A percentile compares a stretch with the other conserved stretches of the same genome.
These are phyloP conservation scores for Phoma sp. DNA, from an alignment of 2,329 filamentous ascomycete species.

Conservation along the genomic window DNA sequence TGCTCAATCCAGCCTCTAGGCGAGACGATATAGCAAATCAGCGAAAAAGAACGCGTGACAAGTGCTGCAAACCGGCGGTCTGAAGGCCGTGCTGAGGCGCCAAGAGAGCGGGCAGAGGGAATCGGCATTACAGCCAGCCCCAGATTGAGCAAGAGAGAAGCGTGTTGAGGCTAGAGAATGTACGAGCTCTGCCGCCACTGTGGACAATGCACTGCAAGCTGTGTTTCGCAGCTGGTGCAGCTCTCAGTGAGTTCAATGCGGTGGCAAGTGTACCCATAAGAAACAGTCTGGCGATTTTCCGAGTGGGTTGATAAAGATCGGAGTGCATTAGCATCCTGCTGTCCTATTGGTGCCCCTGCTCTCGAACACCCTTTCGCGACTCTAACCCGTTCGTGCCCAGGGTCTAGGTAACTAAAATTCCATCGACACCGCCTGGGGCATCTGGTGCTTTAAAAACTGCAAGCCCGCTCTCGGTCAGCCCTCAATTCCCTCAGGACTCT, in stretches of 20 bases:
- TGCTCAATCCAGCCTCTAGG: constrained; percentile 19
- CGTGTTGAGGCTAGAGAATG: constrained; percentile 19
- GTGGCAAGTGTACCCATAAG: constrained; percentile 26
- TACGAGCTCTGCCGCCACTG: constrained; percentile 14
- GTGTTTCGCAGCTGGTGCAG: constrained; percentile 22
- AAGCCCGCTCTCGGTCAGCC: constrained; percentile 8
- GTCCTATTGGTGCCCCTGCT: constrained; percentile 21
- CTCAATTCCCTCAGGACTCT: constrained; percentile 29
- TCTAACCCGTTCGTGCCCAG: constrained; percentile 22
- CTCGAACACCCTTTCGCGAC: constrained; percentile 24
- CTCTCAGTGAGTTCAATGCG: constrained; percentile 27
- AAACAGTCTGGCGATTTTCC: constrained; percentile 19
- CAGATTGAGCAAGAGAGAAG: constrained; percentile 16
- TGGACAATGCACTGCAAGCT: constrained; percentile 7
- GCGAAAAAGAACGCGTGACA: constrained; percentile 24
- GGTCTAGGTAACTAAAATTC: constrained; percentile 29
- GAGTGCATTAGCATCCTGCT: constrained; percentile 22
- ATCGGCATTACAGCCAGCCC: constrained; percentile 29
- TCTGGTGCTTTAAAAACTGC: constrained; percentile 15
- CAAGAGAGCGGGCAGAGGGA: constrained; percentile 28
- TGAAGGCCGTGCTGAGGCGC: constrained; percentile 27
- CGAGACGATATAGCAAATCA: constrained; percentile 19
- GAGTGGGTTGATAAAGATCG: constrained; percentile 22
- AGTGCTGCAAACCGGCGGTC: constrained; percentile 40
- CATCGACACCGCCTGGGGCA: constrained; percentile 34